These are phyloP conservation scores for Pseudocercospora pini-densiflorae DNA, from an alignment of 2,329 filamentous ascomycete genomes.

Conservation along the genomic window DNA sequence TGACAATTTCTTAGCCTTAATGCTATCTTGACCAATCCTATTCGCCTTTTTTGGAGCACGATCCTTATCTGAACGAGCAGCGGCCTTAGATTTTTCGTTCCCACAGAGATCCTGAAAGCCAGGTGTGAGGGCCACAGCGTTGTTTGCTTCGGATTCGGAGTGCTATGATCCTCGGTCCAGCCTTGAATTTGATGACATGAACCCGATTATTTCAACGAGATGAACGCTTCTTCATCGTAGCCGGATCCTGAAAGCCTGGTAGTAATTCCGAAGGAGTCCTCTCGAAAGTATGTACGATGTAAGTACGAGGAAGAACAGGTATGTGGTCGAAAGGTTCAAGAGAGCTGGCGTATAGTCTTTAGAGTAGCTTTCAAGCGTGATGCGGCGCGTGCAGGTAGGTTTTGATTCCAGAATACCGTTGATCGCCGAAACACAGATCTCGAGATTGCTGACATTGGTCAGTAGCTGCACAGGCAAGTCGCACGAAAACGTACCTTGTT, in stretches of 20 bases:
- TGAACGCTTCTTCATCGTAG: background rate
- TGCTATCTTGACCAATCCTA: constrained; percentile 1
- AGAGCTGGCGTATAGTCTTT: background rate
- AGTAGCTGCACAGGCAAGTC: background rate
- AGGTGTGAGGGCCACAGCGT: too few relatives aligned
- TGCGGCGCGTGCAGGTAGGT: background rate
- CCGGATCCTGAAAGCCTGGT: background rate
- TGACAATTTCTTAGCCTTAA: constrained; percentile 2
- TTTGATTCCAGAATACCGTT: constrained; percentile 13
- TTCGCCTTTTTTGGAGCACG: background rate
- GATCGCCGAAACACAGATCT: constrained; percentile 13
- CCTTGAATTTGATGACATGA: too few relatives aligned
- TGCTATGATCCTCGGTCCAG: too few relatives aligned
- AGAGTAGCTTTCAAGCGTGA: background rate
- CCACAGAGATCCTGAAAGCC: too few relatives aligned
- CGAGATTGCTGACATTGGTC: background rate
- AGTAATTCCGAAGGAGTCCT: background rate
- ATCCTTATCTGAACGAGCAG: too few relatives aligned
- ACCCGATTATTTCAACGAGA: too few relatives aligned
- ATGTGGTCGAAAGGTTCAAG: background rate
- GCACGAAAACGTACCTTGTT: background rate
- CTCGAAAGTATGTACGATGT: background rate
- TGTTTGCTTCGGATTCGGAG: too few relatives aligned
- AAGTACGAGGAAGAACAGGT: background rate
- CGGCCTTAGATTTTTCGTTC: too few relatives aligned